Evolutionary conservation across 768 basidiomycete species (phyloP).

Genomic region (Boletus fagicola): DNA sequence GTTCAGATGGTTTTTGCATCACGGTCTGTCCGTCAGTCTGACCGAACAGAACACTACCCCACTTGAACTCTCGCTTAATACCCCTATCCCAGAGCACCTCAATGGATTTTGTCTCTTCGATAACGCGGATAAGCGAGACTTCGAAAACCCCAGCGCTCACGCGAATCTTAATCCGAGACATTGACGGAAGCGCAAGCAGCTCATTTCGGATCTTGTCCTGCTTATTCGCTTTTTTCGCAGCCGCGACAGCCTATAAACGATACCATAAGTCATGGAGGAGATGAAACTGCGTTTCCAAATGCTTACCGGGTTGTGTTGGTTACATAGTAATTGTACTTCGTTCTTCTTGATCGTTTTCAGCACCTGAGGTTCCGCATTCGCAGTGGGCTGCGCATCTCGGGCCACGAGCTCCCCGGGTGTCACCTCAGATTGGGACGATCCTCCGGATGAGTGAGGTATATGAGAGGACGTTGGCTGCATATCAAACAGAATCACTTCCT

Average conservation of each 20-base stretch:
- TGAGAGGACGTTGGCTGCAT: slow-evolving; percentile 18
- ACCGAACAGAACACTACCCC: slow-evolving; percentile 79
- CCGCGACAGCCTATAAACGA: slow-evolving; percentile 59
- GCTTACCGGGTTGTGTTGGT: slow-evolving; percentile 89
- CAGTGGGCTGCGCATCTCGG: slow-evolving; percentile 2
- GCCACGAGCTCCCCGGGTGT: background rate
- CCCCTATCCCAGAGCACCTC: slow-evolving; percentile 82
- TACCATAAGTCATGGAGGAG: background rate
- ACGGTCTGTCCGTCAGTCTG: slow-evolving; percentile 62
- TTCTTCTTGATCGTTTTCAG: slow-evolving; percentile 72
- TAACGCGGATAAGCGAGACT: slow-evolving; percentile 70
- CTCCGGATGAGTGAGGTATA: slow-evolving; percentile 3
- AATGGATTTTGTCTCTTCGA: slow-evolving; percentile 67
- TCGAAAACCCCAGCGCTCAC: slow-evolving; percentile 84
- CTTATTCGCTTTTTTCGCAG: slow-evolving; percentile 71
- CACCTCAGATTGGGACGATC: background rate
- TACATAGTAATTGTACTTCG: slow-evolving; percentile 74
- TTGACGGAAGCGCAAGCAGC: slow-evolving; percentile 63
- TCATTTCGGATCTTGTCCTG: slow-evolving; percentile 71
- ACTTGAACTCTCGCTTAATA: slow-evolving; percentile 74
- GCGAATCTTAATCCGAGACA: slow-evolving; percentile 81
- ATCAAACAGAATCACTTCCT: slow-evolving; percentile 72
- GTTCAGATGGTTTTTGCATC: slow-evolving; percentile 67
- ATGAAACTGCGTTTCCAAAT: background rate
- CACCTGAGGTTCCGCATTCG: slow-evolving; percentile 30